Conservation (phyloP, 352 stramenopile species). For the Phytophthora quininea region DNA sequence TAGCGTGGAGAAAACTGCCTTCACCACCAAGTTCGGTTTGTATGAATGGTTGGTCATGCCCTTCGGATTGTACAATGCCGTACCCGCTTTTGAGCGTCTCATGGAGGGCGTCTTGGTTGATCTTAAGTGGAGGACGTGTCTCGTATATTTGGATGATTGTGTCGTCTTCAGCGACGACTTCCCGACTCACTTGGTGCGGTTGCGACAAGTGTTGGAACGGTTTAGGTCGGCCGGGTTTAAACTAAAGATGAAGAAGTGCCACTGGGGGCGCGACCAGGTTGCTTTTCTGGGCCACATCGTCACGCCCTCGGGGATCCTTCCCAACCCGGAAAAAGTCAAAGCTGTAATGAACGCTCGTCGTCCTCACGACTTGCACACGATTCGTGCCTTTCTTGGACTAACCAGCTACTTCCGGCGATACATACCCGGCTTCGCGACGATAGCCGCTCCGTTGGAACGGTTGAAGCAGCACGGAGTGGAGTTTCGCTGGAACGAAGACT, state of each 20-base stretch:
- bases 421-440: background rate
- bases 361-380: background rate
- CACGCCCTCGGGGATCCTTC: slow-evolving; percentile 1
- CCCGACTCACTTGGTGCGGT: background rate
- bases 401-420: slow-evolving; percentile 5
- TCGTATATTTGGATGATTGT: slow-evolving; percentile 6
- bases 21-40: slow-evolving; percentile 2
- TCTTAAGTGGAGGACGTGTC: slow-evolving; percentile 4
- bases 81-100: slow-evolving; percentile 3
- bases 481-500: slow-evolving; percentile 3
- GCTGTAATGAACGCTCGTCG: background rate
- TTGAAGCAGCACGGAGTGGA: background rate
- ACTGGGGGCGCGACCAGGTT: slow-evolving; percentile 3
- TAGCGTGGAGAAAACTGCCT: slow-evolving; percentile 4
- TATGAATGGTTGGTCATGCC: slow-evolving; percentile 7
- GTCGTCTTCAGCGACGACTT: slow-evolving; percentile 8
- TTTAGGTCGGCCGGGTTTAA: background rate
- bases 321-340: slow-evolving; percentile 2
- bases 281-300: slow-evolving; percentile 5
- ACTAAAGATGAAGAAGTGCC: slow-evolving; percentile 8
- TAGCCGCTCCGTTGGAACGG: background rate
- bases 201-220: slow-evolving; percentile 2
- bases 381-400: slow-evolving; percentile 2
- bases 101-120: slow-evolving; percentile 5
- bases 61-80: background rate